Evolutionary conservation across 345 rosid species (phyloP).

Genomic region (Murraya koenigii): DNA sequence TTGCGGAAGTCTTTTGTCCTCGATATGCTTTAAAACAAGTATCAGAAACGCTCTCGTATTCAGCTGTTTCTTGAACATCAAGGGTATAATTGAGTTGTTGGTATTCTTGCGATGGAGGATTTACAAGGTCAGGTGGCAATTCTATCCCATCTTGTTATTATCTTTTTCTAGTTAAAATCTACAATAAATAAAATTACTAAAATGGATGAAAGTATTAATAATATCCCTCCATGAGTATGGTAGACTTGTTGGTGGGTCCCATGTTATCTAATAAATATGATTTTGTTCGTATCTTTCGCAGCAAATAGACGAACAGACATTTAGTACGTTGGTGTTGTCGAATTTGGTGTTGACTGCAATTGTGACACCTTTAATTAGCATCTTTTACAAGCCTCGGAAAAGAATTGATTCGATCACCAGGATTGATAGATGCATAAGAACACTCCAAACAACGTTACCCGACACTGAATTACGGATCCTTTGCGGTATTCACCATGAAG

Average conservation of each 20-base stretch:
- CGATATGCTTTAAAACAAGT: background rate
- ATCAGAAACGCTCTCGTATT: constrained; percentile 21
- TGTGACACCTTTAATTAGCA: constrained; percentile 6
- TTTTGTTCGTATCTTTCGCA: constrained; percentile 10
- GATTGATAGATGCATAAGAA: background rate
- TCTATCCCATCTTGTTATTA: background rate
- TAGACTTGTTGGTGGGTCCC: too few relatives aligned
- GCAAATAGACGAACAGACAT: constrained; percentile 14
- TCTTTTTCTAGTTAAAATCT: too few relatives aligned
- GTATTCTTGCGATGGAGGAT: background rate
- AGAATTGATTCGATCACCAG: background rate
- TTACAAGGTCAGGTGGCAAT: background rate
- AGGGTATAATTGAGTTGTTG: constrained; percentile 22
- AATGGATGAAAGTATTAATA: too few relatives aligned
- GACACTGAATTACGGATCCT: constrained; percentile 22
- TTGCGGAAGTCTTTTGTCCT: background rate
- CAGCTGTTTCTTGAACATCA: constrained; percentile 23
- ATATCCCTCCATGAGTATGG: too few relatives aligned
- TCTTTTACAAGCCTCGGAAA: constrained; percentile 22
- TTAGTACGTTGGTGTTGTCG: constrained; percentile 20
- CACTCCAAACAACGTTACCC: constrained; percentile 9
- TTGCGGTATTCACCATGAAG: constrained; percentile 34
- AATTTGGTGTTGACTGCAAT: constrained; percentile 21
- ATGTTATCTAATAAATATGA: too few relatives aligned
- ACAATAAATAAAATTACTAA: too few relatives aligned